phyloP scores from a whole-genome alignment of 768 basidiomycete genomes.

The Suillus occidentalis region DNA sequence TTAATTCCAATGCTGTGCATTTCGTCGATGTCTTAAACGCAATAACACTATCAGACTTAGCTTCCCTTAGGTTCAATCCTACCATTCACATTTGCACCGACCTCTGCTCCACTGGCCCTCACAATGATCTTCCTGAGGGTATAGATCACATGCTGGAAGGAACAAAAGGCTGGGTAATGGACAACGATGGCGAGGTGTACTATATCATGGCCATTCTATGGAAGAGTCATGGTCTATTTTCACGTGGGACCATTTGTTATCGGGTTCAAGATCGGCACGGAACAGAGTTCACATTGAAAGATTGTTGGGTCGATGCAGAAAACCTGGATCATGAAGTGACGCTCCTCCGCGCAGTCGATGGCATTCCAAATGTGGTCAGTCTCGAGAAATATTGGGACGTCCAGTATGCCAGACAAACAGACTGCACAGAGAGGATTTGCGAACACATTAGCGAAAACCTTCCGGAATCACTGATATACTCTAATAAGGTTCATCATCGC shows the following conservation, averaged over 20 bases:
- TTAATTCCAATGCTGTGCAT: accelerated
- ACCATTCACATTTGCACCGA: neutral
- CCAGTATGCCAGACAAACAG: neutral
- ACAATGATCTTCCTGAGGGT: neutral
- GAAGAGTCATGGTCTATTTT: neutral
- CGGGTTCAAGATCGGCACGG: neutral
- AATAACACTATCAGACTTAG: neutral
- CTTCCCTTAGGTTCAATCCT: neutral
- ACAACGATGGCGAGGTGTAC: neutral
- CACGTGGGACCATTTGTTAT: neutral
- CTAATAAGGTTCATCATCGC: neutral
- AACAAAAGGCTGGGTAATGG: neutral
- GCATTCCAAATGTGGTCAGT: neutral
- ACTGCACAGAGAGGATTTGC: neutral
- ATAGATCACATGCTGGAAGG: neutral
- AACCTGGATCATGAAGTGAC: neutral
- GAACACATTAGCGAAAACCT: neutral
- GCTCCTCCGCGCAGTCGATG: neutral
- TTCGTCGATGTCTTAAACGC: neutral
- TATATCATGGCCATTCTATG: neutral
- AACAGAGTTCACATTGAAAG: neutral
- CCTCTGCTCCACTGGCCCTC: neutral
- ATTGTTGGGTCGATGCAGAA: neutral
- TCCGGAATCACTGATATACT: neutral
- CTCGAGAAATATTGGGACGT: neutral